Conservation (phyloP, 805 yeast species). For the Kodamaea leandrae region DNA sequence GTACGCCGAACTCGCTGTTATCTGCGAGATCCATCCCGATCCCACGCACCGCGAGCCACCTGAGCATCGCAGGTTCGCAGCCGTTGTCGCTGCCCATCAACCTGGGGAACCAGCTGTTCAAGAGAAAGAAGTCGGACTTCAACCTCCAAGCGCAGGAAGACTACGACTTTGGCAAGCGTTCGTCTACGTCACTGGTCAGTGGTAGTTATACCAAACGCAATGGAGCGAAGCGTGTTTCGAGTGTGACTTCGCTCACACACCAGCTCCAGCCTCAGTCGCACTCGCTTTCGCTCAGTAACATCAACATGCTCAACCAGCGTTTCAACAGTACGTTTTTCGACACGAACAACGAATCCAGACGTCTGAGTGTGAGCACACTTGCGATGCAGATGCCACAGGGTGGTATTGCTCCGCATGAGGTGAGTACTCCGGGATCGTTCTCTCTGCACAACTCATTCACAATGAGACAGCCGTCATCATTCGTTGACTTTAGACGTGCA, state of each 20-base stretch:
- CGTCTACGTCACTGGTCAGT: constrained; percentile 6
- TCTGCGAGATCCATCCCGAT: constrained; percentile 30
- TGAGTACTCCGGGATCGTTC: constrained; percentile 12
- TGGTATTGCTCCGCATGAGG: constrained; percentile 1
- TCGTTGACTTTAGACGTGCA: constrained; percentile 7
- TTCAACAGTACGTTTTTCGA: constrained; percentile 20
- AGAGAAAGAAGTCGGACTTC: constrained; percentile 41
- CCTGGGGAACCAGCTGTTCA: constrained; percentile 31
- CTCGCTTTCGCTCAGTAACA: constrained; percentile 25
- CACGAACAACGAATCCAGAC: constrained; percentile 12
- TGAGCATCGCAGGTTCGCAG: constrained; percentile 7
- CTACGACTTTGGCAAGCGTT: constrained; percentile 14
- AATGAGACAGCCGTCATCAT: constrained; percentile 5
- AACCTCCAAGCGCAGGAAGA: constrained; percentile 18
- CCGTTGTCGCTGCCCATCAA: constrained; percentile 12
- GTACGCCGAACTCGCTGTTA: constrained; percentile 13
- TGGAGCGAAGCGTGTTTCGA: constrained; percentile 4
- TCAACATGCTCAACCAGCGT: constrained; percentile 22
- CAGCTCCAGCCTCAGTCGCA: constrained; percentile 10
- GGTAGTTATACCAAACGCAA: constrained; percentile 15
- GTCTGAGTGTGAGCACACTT: constrained; percentile 12
- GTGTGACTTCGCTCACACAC: constrained; percentile 4
- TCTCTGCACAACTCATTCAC: constrained; percentile 10
- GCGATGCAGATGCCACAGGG: constrained; percentile 4
- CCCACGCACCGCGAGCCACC: constrained; percentile 17